These are phyloP conservation scores for Ogataea neopini DNA, from an alignment of 805 yeast genomes.

Conservation along the genomic window DNA sequence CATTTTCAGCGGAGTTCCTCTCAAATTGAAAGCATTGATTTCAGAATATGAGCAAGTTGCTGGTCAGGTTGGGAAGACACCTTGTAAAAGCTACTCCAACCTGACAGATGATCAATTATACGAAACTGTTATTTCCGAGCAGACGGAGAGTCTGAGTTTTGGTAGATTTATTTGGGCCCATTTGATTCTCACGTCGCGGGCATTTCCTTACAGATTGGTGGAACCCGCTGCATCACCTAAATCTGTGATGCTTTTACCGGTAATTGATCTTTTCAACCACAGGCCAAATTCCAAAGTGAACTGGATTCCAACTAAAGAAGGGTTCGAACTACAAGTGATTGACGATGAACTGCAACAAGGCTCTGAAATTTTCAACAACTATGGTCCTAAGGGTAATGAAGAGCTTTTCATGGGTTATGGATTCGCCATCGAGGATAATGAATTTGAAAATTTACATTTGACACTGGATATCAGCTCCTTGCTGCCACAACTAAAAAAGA, in stretches of 20 bases:
- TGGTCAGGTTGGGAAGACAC: background rate
- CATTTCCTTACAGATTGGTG: conserved; percentile 71
- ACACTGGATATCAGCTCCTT: conserved; percentile 51
- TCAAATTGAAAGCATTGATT: conserved; percentile 43
- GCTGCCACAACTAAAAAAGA: conserved; percentile 2
- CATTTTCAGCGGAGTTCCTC: conserved; percentile 49
- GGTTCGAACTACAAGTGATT: conserved; percentile 17
- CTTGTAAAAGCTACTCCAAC: conserved; percentile 8
- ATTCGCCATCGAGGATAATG: conserved; percentile 59
- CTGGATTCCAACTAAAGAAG: conserved; percentile 49
- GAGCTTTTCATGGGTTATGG: conserved; percentile 84
- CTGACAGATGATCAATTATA: conserved; percentile 9
- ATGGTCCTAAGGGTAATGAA: conserved; percentile 87
- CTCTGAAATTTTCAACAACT: conserved; percentile 69
- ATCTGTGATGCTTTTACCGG: conserved; percentile 64
- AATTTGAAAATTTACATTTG: conserved; percentile 58
- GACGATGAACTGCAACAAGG: conserved; percentile 4
- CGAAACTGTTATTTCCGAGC: conserved; percentile 25
- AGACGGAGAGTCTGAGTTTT: conserved; percentile 40
- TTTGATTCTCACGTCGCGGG: conserved; percentile 70
- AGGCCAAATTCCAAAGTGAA: conserved; percentile 56
- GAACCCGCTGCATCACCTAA: conserved; percentile 24
- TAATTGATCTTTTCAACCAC: conserved; percentile 81
- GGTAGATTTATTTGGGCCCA: conserved; percentile 74
- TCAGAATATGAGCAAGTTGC: conserved; percentile 51